Evolutionary conservation across 805 yeast genomes (phyloP).

Genomic region (Vanderwaltozyma tropicalis): DNA sequence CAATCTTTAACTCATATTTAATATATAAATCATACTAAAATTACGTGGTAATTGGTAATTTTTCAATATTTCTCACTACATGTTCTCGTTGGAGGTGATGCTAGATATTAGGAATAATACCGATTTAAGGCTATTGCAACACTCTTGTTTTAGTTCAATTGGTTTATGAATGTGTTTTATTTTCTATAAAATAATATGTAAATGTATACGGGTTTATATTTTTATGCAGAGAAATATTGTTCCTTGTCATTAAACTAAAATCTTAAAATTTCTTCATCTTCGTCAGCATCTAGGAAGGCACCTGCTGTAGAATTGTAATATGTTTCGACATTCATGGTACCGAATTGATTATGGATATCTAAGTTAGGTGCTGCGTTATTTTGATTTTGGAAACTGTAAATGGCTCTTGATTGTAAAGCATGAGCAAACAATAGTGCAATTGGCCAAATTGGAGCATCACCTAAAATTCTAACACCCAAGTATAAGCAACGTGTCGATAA

Average conservation of each 20-base stretch:
- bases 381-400: slow-evolving; percentile 19
- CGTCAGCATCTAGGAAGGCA: neutral
- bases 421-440: slow-evolving; percentile 70
- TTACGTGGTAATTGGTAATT: too few species aligned
- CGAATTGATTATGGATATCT: neutral
- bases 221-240: too few species aligned
- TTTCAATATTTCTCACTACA: too few species aligned
- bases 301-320: neutral
- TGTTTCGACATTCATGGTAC: slow-evolving; percentile 3
- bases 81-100: too few species aligned
- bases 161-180: too few species aligned
- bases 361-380: neutral
- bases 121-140: too few species aligned
- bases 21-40: too few species aligned
- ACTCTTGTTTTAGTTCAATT: too few species aligned
- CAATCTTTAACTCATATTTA: too few species aligned
- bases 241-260: neutral
- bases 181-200: too few species aligned
- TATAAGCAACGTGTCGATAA: slow-evolving; percentile 49
- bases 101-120: too few species aligned
- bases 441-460: slow-evolving; percentile 86
- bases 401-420: slow-evolving; percentile 58
- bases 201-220: too few species aligned
- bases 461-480: slow-evolving; percentile 63
- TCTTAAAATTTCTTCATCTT: slow-evolving; percentile 1